A percentile compares a stretch with the other conserved stretches of the same genome.
Conservation (phyloP, 805 yeast genomes). For the Cyberlindnera japonica region DNA sequence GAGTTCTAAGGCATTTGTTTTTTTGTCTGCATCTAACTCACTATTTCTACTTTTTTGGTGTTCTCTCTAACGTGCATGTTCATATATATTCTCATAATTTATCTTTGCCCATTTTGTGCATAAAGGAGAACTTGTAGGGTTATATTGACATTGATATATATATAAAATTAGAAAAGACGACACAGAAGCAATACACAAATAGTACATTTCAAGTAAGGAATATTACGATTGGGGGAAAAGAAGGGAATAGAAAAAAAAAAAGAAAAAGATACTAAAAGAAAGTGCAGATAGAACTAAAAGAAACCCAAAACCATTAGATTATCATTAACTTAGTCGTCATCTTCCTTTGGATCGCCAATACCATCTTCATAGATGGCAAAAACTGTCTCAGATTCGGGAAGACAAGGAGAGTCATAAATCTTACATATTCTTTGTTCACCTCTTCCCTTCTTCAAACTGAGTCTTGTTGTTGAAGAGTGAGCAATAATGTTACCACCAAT, state of each 20-base stretch:
- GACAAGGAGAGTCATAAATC: conserved; percentile 92
- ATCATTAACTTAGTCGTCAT: conserved; percentile 27
- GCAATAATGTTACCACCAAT: conserved; percentile 98
- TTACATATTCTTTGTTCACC: conserved; percentile 93
- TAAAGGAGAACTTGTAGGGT: too few species aligned
- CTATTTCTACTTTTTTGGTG: background rate
- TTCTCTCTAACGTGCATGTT: background rate
- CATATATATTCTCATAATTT: too few species aligned
- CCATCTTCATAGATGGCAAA: conserved; percentile 97
- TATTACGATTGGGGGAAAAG: too few species aligned
- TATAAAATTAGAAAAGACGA: too few species aligned
- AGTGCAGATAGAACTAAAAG: too few species aligned
- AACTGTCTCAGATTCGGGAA: conserved; percentile 92
- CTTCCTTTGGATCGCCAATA: conserved; percentile 87
- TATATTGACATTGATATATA: too few species aligned
- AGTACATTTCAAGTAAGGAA: too few species aligned
- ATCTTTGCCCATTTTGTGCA: too few species aligned
- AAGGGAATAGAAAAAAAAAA: too few species aligned
- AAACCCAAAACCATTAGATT: too few species aligned
- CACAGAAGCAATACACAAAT: too few species aligned
- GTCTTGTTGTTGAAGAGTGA: conserved; percentile 91
- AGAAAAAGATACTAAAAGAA: too few species aligned
- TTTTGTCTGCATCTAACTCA: background rate
- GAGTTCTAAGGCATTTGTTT: conserved; percentile 39
- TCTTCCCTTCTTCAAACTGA: conserved; percentile 84